Evolutionary conservation across 306 rosid species (phyloP).

Genomic region (Castanea crenata): DNA sequence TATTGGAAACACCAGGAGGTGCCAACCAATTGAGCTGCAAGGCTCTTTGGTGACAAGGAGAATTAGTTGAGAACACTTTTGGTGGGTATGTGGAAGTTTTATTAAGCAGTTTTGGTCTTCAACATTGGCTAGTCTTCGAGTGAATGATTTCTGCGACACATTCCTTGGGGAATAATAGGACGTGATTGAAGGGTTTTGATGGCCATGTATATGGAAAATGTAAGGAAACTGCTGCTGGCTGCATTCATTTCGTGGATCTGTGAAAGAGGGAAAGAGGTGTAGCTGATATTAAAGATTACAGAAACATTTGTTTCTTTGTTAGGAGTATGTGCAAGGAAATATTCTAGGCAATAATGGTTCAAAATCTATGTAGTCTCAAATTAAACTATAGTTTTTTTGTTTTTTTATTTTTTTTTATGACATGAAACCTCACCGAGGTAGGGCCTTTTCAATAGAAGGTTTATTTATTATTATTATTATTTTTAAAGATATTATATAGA

Average conservation of each 20-base stretch:
- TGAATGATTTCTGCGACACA: background rate
- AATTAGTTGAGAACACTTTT: background rate
- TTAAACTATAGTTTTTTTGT: background rate
- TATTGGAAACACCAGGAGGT: too few relatives aligned
- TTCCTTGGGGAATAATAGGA: background rate
- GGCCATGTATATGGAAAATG: background rate
- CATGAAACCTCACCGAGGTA: too few relatives aligned
- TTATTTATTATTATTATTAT: background rate
- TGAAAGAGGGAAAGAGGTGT: too few relatives aligned
- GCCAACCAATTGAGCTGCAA: too few relatives aligned
- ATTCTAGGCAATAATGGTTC: background rate
- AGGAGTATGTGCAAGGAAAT: background rate
- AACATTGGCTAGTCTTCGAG: background rate
- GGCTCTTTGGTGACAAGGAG: background rate
- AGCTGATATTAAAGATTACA: too few relatives aligned
- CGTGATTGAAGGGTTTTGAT: background rate
- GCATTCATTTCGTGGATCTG: background rate
- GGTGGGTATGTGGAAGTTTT: background rate
- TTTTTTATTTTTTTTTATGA: background rate
- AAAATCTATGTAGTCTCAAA: background rate
- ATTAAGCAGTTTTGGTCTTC: background rate
- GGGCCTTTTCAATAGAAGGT: too few relatives aligned
- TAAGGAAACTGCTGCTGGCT: background rate
- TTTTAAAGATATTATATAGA: background rate
- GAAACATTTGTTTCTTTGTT: background rate